These are phyloP conservation scores for Leucoagaricus sp. DNA, from an alignment of 1,284 basidiomycete genomes.

Conservation along the genomic window DNA sequence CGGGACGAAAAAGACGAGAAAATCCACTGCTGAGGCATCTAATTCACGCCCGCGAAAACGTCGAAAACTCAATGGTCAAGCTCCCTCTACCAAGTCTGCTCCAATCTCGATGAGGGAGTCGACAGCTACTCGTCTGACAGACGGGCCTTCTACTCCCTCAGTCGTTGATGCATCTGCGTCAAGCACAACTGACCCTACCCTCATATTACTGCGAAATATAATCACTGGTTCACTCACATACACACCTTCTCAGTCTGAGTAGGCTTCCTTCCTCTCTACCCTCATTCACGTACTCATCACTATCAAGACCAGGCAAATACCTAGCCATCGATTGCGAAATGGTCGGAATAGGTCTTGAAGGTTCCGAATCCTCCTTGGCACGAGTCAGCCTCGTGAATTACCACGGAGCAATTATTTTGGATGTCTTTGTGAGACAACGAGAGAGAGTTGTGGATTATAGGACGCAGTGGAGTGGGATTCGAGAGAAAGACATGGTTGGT, in stretches of 20 bases:
- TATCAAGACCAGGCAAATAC: slow-evolving; percentile 70
- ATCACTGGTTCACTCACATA: slow-evolving; percentile 38
- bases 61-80: slow-evolving; percentile 6
- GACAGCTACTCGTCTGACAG: background rate
- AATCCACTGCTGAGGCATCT: background rate
- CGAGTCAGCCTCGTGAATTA: slow-evolving; percentile 94
- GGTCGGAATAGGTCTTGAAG: slow-evolving; percentile 91
- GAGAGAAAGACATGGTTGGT: slow-evolving; percentile 72
- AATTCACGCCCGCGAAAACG: slow-evolving; percentile 17
- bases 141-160: background rate
- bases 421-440: slow-evolving; percentile 86
- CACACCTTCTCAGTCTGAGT: slow-evolving; percentile 46
- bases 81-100: background rate
- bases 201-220: slow-evolving; percentile 6
- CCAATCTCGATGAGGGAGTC: background rate
- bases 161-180: background rate
- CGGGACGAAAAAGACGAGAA: no score
- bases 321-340: slow-evolving; percentile 95
- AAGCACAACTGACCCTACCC: slow-evolving; percentile 5
- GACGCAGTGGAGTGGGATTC: slow-evolving; percentile 89
- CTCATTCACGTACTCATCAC: background rate
- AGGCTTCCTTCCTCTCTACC: slow-evolving; percentile 26
- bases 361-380: slow-evolving; percentile 82
- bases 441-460: slow-evolving; percentile 94
- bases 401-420: slow-evolving; percentile 79